Percentiles rank a stretch among this genome's conserved stretches.
phyloP scores from a whole-genome alignment of 371 early-diverging fungal species.

The Rhizomucor miehei region DNA sequence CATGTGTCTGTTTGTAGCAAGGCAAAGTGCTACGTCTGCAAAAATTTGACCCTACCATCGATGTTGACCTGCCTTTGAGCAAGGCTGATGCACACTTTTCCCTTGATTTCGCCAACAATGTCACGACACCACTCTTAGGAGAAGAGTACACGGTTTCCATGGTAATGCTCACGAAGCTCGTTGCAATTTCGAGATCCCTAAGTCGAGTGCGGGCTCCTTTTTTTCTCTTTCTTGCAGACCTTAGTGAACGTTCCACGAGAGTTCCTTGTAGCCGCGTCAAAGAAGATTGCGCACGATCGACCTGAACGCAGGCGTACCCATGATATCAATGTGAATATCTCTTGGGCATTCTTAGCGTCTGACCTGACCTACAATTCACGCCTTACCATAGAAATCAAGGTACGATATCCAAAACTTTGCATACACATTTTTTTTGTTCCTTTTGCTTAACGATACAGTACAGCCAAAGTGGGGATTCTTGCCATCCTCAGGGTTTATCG shows the following conservation, averaged over 20 bases:
- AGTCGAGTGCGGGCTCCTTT: no score
- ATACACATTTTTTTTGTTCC: not conserved
- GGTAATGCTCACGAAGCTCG: conserved; percentile 18
- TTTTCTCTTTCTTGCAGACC: conserved; percentile 9
- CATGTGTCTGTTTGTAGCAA: not conserved
- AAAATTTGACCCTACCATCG: conserved; percentile 15
- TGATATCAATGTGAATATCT: conserved; percentile 14
- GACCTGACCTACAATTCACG: conserved; percentile 29
- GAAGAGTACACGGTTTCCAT: conserved; percentile 24
- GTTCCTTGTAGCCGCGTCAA: conserved; percentile 25
- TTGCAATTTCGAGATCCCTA: no score
- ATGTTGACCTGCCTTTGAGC: not conserved
- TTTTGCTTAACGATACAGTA: not conserved
- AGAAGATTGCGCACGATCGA: conserved; percentile 16
- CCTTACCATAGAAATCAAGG: conserved; percentile 45
- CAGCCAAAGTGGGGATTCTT: conserved; percentile 68
- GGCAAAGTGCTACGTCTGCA: conserved; percentile 32
- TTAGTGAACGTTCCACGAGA: conserved; percentile 15
- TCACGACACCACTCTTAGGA: conserved; percentile 41
- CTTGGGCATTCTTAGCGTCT: conserved; percentile 24
- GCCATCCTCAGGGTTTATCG: conserved; percentile 29
- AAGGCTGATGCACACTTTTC: conserved; percentile 11
- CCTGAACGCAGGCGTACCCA: conserved; percentile 13
- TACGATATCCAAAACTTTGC: conserved; percentile 3
- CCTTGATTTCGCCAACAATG: conserved; percentile 18